Base-by-base conservation (phyloP, 2,329 filamentous ascomycete genomes). In the Podosphaera xanthii region DNA sequence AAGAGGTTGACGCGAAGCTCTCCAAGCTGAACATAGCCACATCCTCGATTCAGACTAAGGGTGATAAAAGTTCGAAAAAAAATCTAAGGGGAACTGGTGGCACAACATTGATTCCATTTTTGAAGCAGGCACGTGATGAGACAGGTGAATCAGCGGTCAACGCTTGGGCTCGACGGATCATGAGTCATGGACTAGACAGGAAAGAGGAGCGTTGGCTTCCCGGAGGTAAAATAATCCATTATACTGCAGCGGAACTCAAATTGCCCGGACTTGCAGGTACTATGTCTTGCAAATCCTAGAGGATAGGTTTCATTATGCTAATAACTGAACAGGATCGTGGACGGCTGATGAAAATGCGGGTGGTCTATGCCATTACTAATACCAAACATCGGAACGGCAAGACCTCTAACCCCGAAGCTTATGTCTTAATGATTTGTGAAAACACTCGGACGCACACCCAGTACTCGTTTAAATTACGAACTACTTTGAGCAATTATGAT, bases 51-150 rank as follows among this genome's bases (percentile, higher is more conserved):
- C 61, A 66, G 31, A 67, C 70, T 14, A 72, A 73, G 55, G 72
- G 76, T 62, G 73, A 74, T 67, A 63, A 54, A 35, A 56, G 46
- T 34, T 61, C 50, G 22, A 68, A 67, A 61, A 78, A 77, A 64
- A 84, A 84, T 57, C 77, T 95, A 35, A 87, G 86, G 52, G 92
- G 92, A 1, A 98, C 92, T 0, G 92, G 92, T 12, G 92, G 92
- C 14, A 97, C 92, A 0, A 87, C 90, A 0, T 74, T 98, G 60
- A 96, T 98, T 59, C 87, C 91, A 0, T 98, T 98, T 72, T 75
- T 98, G 62, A 96, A 97, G 72, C 92, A 98, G 72, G 92, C 92
- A 3, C 79, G 92, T 35, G 90, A 98, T 67, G 92, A 98, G 75
- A 98, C 92, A 0, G 87, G 87, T 14, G 91, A 97, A 70, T 88